phyloP scores from a whole-genome alignment of 176 grass and related monocot genomes.

The Themeda triandra region DNA sequence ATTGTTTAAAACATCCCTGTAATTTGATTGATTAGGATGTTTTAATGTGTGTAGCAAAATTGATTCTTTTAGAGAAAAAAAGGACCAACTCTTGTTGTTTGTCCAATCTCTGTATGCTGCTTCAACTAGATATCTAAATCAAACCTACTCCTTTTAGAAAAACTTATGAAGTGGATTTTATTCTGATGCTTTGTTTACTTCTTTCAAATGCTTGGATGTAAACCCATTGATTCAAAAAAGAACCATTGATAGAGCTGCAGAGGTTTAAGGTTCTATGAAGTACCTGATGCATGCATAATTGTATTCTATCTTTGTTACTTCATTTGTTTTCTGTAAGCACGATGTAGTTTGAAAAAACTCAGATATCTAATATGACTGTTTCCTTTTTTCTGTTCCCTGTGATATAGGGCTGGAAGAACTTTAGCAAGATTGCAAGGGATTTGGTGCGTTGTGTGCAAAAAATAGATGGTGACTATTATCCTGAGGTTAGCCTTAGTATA shows the following conservation, averaged over 20 bases:
- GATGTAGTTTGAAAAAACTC: constrained; percentile 4
- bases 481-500: constrained; percentile 62
- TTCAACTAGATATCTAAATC: background rate
- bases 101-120: background rate
- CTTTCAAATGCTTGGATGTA: background rate
- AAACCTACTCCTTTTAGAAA: background rate
- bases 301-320: constrained; percentile 3
- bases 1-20: background rate
- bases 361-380: background rate
- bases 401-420: constrained; percentile 87
- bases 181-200: background rate
- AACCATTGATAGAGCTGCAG: background rate
- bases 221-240: background rate
- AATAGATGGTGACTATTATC: constrained; percentile 97
- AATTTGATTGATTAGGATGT: constrained; percentile 9
- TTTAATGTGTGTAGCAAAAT: background rate
- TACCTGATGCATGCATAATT: background rate
- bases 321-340: constrained; percentile 1
- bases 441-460: constrained; percentile 88
- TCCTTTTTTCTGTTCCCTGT: background rate
- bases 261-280: constrained; percentile 1
- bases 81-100: background rate
- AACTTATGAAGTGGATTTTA: background rate
- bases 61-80: constrained; percentile 8
- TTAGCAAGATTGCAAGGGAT: constrained; percentile 93